Base-by-base conservation (phyloP, 2,329 filamentous ascomycete species). In the Cladophialophora psammophila region DNA sequence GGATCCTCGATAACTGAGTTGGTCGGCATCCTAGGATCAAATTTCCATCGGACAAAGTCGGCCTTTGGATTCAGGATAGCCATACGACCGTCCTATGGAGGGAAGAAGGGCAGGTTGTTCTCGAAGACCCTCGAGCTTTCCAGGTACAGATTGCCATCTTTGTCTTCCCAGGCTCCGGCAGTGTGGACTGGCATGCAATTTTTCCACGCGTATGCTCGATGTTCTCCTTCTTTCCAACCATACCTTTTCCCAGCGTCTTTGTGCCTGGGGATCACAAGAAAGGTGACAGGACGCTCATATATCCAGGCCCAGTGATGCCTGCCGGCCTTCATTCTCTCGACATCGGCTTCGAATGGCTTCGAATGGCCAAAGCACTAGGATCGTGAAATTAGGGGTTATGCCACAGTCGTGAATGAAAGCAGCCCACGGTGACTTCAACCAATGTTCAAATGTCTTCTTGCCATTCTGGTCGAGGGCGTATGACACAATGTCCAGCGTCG, bases 381-480 rank as follows among this genome's bases (percentile, higher is more conserved):
- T 36, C 0, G 36, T 42, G 5, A 3, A 67, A 48, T 67, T 67
- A 12, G n/a, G 32, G 10, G 65, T 67, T 10, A 67, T 55, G 20
- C 45, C 65, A 2, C 38, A 55, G 56, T 67, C 65, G 35, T 56
- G 54, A 10, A 56, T 56, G 34, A 38, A 38, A 2, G 54, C 54
- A 56, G 5, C 5, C 54, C 54, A 56, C 13, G 54, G 54, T 1
- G 54, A 13, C 54, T 56, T 5, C 32, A 38, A 1, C 54, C 54
- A 56, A 1, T 5, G n/a, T 12, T 56, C 54, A 8, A 1, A 8
- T 3, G 54, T 56, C 54, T 56, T 56, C 54, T 67, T 75, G 3
- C 80, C 80, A 6, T 77, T 62, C 13, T 71, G 73, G 60, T 80
- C 76, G 26, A 82, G 76, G 2, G 78, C 76, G 60, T 80, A 81